Evolutionary conservation across 805 yeast genomes (phyloP), one percentile per base, ranked within the genome.

Genomic region (Suhomyces emberorum): DNA sequence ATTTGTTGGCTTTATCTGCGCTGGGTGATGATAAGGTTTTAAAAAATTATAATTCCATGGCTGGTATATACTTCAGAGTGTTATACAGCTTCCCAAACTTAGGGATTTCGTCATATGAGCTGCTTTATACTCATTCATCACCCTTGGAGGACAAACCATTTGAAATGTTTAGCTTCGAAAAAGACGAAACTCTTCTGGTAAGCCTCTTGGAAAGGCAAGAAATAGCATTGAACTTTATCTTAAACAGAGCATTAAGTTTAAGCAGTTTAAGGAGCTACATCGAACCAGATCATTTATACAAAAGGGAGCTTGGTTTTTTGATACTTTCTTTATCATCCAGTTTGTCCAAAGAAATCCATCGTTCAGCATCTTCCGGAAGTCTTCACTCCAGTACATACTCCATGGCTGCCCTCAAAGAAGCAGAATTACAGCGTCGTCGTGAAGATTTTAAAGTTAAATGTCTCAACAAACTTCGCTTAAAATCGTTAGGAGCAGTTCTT

Each of bases 151-250:
- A 30, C 6, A 38, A 29, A n/a, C 19, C 21, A 21, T 20, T 35
- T 17, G 39, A 35, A 22, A 20, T 20, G 22, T 25, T 23, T 23
- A 18, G 15, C 23, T 4, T 15, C n/a, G 27, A 16, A 4, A 15
- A 21, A 3, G 32, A 32, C n/a, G 14, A 28, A 12, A 42, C 37
- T 24, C 36, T 38, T 9, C 35, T 41, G 9, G 34, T 44, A 9
- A 28, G 32, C 8, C 22, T 48, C 11, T 20, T 25, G 20, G 50
- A 52, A 28, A 47, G 68, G 35, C 63, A 55, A 33, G 67, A 63
- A 39, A 43, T 61, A 4, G 48, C 67, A 3, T 45, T 61, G 32
- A 30, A 61, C 39, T 62, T 43, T 28, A 34, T 54, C 1, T 32
- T 63, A 5, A 59, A 59, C 32, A 47, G 49, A 37, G 34, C 59